These are phyloP conservation scores for Lanmaoa rubissima DNA, from an alignment of 768 basidiomycete genomes.

Conservation along the genomic window DNA sequence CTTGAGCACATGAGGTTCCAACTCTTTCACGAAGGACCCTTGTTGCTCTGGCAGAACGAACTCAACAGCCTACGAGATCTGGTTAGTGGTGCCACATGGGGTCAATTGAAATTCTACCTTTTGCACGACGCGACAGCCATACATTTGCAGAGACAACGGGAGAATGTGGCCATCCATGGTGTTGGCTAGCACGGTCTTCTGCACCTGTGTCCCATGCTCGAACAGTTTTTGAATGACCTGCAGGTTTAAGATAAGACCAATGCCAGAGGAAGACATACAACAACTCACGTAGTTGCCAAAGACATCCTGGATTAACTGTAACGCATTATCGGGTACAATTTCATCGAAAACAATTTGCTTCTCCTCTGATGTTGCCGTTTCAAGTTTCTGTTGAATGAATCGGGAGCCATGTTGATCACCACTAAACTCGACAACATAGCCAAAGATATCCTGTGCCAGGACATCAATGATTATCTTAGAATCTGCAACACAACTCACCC, in stretches of 20 bases:
- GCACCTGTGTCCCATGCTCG: constrained; percentile 76
- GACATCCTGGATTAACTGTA: constrained; percentile 84
- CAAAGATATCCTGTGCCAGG: constrained; percentile 70
- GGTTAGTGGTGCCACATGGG: constrained; percentile 2
- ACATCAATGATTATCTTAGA: constrained; percentile 3
- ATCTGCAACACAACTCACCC: constrained; percentile 43
- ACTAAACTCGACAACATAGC: constrained; percentile 87
- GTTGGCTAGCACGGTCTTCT: constrained; percentile 66
- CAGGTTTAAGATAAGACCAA: constrained; percentile 6
- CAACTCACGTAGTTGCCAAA: constrained; percentile 91
- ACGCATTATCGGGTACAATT: constrained; percentile 71
- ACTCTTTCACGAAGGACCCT: constrained; percentile 66
- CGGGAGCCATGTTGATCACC: constrained; percentile 97
- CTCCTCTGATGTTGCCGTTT: constrained; percentile 73
- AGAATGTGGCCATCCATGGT: constrained; percentile 79
- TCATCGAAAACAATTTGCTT: constrained; percentile 82
- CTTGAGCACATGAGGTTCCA: constrained; percentile 75
- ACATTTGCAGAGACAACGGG: constrained; percentile 82
- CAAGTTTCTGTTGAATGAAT: constrained; percentile 89
- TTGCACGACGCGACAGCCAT: constrained; percentile 94
- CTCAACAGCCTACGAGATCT: constrained; percentile 69
- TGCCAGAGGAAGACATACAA: neutral
- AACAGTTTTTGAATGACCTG: constrained; percentile 94
- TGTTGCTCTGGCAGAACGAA: constrained; percentile 78
- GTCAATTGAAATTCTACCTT: constrained; percentile 52